phyloP scores from a whole-genome alignment of 345 rosid species.

The Rhizophora mangle region DNA sequence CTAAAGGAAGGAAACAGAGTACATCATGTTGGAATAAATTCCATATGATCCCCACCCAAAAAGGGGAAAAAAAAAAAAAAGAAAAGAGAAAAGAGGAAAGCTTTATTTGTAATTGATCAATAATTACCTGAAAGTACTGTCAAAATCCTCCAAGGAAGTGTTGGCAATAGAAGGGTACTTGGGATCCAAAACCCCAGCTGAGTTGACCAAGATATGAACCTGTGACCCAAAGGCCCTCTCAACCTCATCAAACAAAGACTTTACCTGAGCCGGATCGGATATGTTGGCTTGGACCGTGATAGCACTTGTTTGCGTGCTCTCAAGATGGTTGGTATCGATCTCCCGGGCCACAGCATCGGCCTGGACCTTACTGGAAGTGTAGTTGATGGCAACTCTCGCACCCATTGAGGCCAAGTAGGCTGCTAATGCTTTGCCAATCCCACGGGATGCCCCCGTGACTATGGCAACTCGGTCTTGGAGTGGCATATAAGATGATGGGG shows the following conservation, averaged over 20 bases:
- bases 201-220: conserved; percentile 38
- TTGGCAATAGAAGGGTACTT: conserved; percentile 37
- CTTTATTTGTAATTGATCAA: background rate
- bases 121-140: conserved; percentile 32
- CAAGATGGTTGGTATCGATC: conserved; percentile 18
- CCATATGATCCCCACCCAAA: no score
- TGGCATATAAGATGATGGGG: background rate
- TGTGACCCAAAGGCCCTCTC: conserved; percentile 34
- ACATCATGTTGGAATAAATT: no score
- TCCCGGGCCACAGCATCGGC: conserved; percentile 27
- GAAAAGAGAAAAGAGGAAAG: background rate
- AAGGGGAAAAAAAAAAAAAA: no score
- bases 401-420: conserved; percentile 37
- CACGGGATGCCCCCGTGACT: conserved; percentile 39
- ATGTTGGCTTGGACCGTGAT: conserved; percentile 25
- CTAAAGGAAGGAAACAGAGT: no score
- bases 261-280: conserved; percentile 37
- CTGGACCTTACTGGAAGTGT: conserved; percentile 29
- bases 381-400: conserved; percentile 34
- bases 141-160: conserved; percentile 37
- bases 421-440: conserved; percentile 37
- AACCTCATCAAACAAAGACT: conserved; percentile 34
- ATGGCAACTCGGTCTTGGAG: conserved; percentile 34
- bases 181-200: conserved; percentile 34
- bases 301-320: conserved; percentile 11